Percentiles rank a stretch among this genome's conserved stretches.
Evolutionary conservation across 345 rosid species (phyloP).

Genomic region (Syzygium jambos): DNA sequence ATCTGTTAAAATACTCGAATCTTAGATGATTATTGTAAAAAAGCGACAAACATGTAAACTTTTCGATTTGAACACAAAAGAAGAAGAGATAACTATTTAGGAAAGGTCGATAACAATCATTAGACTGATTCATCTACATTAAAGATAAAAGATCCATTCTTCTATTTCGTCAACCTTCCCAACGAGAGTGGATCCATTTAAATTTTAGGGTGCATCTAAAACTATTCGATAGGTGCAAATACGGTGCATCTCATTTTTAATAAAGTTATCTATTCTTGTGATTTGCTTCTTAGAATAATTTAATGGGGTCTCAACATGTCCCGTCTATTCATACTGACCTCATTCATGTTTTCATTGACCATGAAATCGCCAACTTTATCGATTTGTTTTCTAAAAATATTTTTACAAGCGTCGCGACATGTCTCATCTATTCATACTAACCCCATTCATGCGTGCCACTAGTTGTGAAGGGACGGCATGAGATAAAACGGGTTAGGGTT

Average conservation of each 20-base stretch:
- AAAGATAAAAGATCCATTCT: too few species aligned
- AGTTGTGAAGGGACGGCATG: background rate
- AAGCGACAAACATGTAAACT: background rate
- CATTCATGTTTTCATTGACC: background rate
- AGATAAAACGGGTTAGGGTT: background rate
- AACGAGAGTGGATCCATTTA: background rate
- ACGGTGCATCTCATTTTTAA: background rate
- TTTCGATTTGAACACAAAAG: background rate
- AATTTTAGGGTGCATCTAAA: background rate
- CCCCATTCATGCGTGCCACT: too few species aligned
- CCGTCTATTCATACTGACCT: background rate
- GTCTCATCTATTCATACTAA: background rate
- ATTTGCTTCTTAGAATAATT: background rate
- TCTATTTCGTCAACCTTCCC: fast-evolving
- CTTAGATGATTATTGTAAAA: background rate
- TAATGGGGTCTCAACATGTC: background rate
- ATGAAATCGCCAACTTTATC: fast-evolving
- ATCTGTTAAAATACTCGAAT: background rate
- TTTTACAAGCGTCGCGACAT: background rate
- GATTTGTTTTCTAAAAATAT: fast-evolving
- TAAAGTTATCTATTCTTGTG: background rate
- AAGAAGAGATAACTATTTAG: background rate
- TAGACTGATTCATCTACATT: background rate
- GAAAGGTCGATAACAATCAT: background rate
- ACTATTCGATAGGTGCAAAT: background rate